These are phyloP conservation scores for Ustilago crameri DNA, from an alignment of 1,284 basidiomycete genomes.

Conservation along the genomic window DNA sequence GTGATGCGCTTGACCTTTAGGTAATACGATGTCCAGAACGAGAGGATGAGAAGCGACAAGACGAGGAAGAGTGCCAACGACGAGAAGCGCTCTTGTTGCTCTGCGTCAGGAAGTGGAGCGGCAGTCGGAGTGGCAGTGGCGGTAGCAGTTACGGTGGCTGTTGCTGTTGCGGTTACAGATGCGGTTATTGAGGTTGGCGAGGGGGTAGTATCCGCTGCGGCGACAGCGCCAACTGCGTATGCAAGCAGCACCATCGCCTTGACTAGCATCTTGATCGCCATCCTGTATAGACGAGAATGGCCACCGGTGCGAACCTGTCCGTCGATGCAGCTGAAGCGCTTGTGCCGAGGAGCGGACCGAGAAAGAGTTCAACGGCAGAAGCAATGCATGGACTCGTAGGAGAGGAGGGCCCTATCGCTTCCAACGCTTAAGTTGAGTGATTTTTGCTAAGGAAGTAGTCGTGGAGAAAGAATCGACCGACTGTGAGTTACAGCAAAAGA, in stretches of 20 bases:
- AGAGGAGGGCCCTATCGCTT: no score
- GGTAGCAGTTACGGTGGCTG: slow-evolving; percentile 2
- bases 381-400: no score
- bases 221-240: slow-evolving; percentile 11
- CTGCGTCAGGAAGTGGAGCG: slow-evolving; percentile 51
- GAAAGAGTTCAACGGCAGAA: no score
- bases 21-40: slow-evolving; percentile 96
- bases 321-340: neutral
- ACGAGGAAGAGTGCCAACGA: slow-evolving; percentile 74
- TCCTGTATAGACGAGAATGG: neutral
- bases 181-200: neutral
- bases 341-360: no score
- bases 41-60: slow-evolving; percentile 89
- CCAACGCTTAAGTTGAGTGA: no score
- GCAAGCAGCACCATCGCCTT: slow-evolving; percentile 8
- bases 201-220: slow-evolving; percentile 12
- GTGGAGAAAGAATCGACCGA: no score
- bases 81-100: slow-evolving; percentile 64
- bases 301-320: neutral
- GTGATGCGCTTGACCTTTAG: slow-evolving; percentile 96
- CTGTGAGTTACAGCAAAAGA: no score
- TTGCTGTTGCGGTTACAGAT: slow-evolving; percentile 4
- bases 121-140: slow-evolving; percentile 13
- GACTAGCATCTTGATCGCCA: slow-evolving; percentile 16
- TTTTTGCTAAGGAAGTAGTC: no score